Conservation (phyloP, 257 asterid species). For the Agastache rugosa region DNA sequence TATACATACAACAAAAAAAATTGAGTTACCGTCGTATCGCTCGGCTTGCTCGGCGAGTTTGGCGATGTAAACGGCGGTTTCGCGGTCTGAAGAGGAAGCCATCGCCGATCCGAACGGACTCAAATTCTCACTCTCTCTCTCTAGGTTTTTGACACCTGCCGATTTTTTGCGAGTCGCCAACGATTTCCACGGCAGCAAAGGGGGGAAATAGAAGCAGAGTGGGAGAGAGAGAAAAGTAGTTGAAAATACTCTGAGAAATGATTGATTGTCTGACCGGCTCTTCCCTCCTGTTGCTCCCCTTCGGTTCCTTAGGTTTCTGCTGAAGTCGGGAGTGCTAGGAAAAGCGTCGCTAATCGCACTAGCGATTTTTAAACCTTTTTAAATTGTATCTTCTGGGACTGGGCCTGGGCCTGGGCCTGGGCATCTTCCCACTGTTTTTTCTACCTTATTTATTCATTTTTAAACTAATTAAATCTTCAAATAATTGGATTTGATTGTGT, state of each 20-base stretch:
- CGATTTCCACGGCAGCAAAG: slow-evolving; percentile 28
- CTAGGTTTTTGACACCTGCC: slow-evolving; percentile 36
- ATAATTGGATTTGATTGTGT: too few species aligned
- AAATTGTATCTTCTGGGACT: too few species aligned
- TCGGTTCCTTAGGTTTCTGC: slow-evolving; percentile 37
- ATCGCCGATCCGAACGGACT: slow-evolving; percentile 44
- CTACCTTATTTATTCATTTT: too few species aligned
- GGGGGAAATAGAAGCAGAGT: not conserved
- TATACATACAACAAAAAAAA: slow-evolving; percentile 7
- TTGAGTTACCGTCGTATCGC: slow-evolving; percentile 55
- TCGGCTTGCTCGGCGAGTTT: slow-evolving; percentile 70
- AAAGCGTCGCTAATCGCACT: not conserved
- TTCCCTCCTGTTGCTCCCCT: slow-evolving; percentile 32
- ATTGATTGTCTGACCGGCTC: slow-evolving; percentile 38
- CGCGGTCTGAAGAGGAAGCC: slow-evolving; percentile 58
- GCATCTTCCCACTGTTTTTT: too few species aligned
- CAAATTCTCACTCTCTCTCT: slow-evolving; percentile 35
- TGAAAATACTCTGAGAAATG: slow-evolving; percentile 30
- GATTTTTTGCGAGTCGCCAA: slow-evolving; percentile 31
- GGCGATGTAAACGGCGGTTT: slow-evolving; percentile 58
- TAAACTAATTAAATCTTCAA: too few species aligned
- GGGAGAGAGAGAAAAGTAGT: slow-evolving; percentile 28
- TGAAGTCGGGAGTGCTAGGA: not conserved
- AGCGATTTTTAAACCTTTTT: not conserved
- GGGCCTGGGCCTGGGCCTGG: too few species aligned